Evolutionary conservation across 2,329 filamentous ascomycete genomes (phyloP).

Genomic region (Aciculosporium take): DNA sequence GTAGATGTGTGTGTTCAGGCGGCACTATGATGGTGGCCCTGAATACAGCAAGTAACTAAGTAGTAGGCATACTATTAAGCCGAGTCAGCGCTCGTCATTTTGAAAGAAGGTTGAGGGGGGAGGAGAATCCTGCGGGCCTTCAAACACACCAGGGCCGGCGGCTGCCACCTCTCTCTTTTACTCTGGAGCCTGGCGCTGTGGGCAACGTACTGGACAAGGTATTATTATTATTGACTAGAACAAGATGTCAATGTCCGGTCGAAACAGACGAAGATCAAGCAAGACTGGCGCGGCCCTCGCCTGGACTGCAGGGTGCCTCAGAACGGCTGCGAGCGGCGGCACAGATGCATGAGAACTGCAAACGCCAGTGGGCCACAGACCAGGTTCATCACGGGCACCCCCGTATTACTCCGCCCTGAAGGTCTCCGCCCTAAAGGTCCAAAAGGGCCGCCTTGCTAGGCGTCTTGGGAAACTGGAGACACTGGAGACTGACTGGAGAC

Average conservation of each 20-base stretch:
- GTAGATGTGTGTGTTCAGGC: constrained; percentile 3
- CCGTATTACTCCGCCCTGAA: not conserved
- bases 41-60: not conserved
- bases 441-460: not conserved
- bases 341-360: not conserved
- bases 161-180: constrained; percentile 1
- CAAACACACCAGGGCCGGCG: not conserved
- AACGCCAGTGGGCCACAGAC: constrained; percentile 1
- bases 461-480: constrained; percentile 4
- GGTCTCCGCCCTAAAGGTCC: constrained; percentile 1
- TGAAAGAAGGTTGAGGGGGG: not conserved
- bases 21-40: constrained; percentile 3
- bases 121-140: not conserved
- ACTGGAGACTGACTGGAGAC: constrained; percentile 4
- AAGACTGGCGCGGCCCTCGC: constrained; percentile 7
- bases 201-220: constrained; percentile 3
- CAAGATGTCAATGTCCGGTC: not conserved
- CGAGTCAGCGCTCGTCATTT: constrained; percentile 6
- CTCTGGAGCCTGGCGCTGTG: constrained; percentile 1
- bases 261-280: constrained; percentile 2
- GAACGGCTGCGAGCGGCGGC: constrained; percentile 8
- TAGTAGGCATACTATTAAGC: not conserved
- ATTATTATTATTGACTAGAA: not conserved
- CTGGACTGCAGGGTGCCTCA: constrained; percentile 8
- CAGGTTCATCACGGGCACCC: constrained; percentile 3